Conservation (phyloP, 2,329 filamentous ascomycete species). For the Sporothrix inflata region DNA sequence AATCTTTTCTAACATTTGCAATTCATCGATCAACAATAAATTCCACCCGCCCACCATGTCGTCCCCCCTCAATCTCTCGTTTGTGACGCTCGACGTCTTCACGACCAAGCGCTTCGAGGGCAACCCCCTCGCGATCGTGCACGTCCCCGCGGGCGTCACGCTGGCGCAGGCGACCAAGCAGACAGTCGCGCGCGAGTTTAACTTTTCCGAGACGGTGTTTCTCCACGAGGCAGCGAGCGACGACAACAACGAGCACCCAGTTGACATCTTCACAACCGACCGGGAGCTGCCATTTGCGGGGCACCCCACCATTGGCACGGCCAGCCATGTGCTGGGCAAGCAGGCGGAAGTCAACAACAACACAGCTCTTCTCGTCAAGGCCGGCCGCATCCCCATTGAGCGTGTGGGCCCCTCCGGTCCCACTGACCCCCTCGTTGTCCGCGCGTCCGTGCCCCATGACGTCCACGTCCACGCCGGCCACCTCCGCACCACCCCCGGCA, state of each 20-base stretch:
- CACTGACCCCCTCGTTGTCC: conserved; percentile 51
- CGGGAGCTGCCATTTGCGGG: conserved; percentile 64
- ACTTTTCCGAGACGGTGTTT: conserved; percentile 67
- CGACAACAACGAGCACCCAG: conserved; percentile 41
- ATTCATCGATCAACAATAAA: background rate
- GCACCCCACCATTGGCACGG: conserved; percentile 63
- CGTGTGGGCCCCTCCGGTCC: conserved; percentile 40
- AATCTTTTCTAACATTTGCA: background rate
- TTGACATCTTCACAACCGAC: conserved; percentile 63
- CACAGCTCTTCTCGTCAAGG: conserved; percentile 53
- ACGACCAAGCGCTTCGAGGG: conserved; percentile 55
- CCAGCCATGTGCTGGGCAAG: conserved; percentile 51
- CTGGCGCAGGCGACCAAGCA: conserved; percentile 60
- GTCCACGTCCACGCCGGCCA: conserved; percentile 61
- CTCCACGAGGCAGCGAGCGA: conserved; percentile 51
- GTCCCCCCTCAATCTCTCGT: conserved; percentile 43
- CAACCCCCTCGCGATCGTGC: conserved; percentile 64
- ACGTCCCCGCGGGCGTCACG: conserved; percentile 48
- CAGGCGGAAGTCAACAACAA: conserved; percentile 17
- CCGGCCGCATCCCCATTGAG: conserved; percentile 57
- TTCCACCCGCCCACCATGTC: background rate
- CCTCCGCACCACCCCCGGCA: conserved; percentile 42
- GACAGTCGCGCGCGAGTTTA: conserved; percentile 63
- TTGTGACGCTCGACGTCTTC: conserved; percentile 62
- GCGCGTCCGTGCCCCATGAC: conserved; percentile 68